Percentiles rank a stretch among this genome's conserved stretches.
Evolutionary conservation across 768 basidiomycete genomes (phyloP).

Genomic region (Termitomyces titanicus): DNA sequence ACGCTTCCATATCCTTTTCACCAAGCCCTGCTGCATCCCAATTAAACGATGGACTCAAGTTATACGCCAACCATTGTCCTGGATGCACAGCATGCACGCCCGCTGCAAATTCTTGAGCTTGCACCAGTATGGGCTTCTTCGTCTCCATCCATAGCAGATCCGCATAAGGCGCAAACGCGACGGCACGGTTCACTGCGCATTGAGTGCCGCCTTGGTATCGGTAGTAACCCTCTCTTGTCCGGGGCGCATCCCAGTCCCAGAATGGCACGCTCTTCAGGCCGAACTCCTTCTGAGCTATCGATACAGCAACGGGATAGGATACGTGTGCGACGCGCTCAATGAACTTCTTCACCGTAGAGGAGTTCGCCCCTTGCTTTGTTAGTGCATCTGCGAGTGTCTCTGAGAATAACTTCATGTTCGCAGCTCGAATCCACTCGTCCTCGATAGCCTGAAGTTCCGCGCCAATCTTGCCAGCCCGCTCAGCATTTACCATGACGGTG

Average conservation of each 20-base stretch:
- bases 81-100: conserved; percentile 84
- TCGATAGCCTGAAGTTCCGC: conserved; percentile 83
- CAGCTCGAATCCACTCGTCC: conserved; percentile 79
- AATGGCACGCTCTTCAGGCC: conserved; percentile 70
- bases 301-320: conserved; percentile 66
- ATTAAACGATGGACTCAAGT: conserved; percentile 91
- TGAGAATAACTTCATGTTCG: conserved; percentile 78
- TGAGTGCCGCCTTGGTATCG: conserved; percentile 96
- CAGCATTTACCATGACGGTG: conserved; percentile 79
- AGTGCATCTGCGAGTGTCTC: conserved; percentile 67
- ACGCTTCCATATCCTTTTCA: conserved; percentile 80
- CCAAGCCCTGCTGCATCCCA: conserved; percentile 93
- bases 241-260: conserved; percentile 94
- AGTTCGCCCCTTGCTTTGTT: conserved; percentile 50
- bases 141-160: conserved; percentile 97
- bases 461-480: conserved; percentile 75
- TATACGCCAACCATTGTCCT: conserved; percentile 95
- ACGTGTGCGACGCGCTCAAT: conserved; percentile 55
- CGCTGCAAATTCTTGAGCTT: conserved; percentile 88
- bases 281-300: conserved; percentile 77
- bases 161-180: conserved; percentile 92
- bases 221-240: conserved; percentile 96
- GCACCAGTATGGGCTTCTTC: conserved; percentile 86
- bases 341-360: conserved; percentile 57
- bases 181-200: conserved; percentile 87